phyloP scores from a whole-genome alignment of 2,329 filamentous ascomycete genomes.

The Grosmannia penicillata region DNA sequence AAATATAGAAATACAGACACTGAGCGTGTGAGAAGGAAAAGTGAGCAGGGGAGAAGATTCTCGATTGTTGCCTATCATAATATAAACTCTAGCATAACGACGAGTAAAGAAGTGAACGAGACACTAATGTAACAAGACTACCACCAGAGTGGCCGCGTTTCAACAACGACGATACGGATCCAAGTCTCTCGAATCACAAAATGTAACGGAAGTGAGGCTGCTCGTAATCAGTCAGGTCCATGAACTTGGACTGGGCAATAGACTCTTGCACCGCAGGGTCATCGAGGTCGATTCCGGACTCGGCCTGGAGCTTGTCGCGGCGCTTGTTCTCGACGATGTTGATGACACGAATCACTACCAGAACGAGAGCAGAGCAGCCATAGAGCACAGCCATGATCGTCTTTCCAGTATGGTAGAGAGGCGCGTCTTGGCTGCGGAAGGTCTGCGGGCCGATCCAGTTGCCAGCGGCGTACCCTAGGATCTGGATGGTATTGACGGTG shows the following conservation, averaged over 20 bases:
- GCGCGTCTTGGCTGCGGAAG: conserved; percentile 40
- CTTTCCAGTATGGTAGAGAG: conserved; percentile 28
- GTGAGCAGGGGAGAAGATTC: too few relatives aligned
- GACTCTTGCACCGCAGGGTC: neutral
- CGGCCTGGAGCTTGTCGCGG: conserved; percentile 1
- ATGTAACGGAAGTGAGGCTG: conserved; percentile 6
- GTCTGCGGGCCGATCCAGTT: conserved; percentile 40
- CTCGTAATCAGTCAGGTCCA: conserved; percentile 6
- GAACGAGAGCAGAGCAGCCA: neutral
- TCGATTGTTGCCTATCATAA: too few relatives aligned
- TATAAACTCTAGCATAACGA: too few relatives aligned
- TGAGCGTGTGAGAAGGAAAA: too few relatives aligned
- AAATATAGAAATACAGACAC: too few relatives aligned
- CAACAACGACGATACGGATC: too few relatives aligned
- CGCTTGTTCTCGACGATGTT: conserved; percentile 4
- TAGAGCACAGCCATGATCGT: neutral
- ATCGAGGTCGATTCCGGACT: neutral
- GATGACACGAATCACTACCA: neutral
- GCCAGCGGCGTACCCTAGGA: conserved; percentile 16
- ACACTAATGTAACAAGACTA: too few relatives aligned
- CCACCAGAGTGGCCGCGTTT: too few relatives aligned
- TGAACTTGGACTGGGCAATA: neutral
- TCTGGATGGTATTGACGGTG: neutral
- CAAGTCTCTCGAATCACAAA: neutral
- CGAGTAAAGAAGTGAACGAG: too few relatives aligned